These are phyloP conservation scores for Melaleuca alternifolia DNA, from an alignment of 345 rosid species.

Conservation along the genomic window DNA sequence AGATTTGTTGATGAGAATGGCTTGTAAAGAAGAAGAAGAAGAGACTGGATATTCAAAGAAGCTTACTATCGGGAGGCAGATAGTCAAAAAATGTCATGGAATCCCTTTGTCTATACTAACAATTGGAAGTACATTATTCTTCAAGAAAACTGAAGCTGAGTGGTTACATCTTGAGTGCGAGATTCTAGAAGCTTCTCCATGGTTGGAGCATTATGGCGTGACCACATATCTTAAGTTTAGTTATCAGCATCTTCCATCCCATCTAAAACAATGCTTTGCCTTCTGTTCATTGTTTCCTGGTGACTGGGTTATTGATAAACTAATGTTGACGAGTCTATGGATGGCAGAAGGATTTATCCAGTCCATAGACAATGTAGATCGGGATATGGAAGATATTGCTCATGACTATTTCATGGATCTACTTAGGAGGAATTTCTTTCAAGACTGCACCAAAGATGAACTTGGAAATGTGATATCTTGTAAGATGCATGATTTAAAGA, in stretches of 20 bases:
- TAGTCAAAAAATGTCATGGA: slow-evolving; percentile 6
- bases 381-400: background rate
- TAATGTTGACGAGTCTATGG: background rate
- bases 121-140: slow-evolving; percentile 4
- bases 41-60: background rate
- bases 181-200: background rate
- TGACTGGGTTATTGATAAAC: background rate
- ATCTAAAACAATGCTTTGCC: slow-evolving; percentile 5
- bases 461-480: background rate
- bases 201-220: too few species aligned
- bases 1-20: background rate
- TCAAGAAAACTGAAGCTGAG: background rate
- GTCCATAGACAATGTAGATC: rapidly evolving
- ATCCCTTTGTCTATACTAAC: slow-evolving; percentile 8
- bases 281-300: slow-evolving; percentile 8
- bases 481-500: background rate
- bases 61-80: slow-evolving; percentile 1
- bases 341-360: slow-evolving; percentile 9
- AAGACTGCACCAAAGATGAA: background rate
- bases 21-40: background rate
- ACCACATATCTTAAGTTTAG: slow-evolving; percentile 2
- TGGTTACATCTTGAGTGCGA: slow-evolving; percentile 5
- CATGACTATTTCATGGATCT: background rate
- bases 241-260: background rate
- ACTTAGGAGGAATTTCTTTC: background rate